Base-by-base conservation (phyloP, 2,329 filamentous ascomycete species). In the Phyllosticta paracitricarpa region DNA sequence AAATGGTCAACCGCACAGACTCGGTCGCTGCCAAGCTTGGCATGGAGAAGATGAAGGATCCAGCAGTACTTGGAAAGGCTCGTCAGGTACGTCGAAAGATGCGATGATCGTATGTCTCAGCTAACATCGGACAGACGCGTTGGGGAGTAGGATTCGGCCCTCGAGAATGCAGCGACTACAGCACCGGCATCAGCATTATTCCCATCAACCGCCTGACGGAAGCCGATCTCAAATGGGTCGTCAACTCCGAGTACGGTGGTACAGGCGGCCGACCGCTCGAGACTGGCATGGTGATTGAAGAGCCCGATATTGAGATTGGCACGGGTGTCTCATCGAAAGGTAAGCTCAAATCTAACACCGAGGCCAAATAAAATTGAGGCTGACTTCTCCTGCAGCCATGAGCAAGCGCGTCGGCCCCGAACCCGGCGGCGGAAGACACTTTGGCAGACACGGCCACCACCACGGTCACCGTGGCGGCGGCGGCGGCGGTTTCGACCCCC, bases 121-220 rank as follows among this genome's bases (percentile, higher is more conserved):
- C 35, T 28, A 54, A 61, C 54, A n/a, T 3, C 7, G 9, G 22
- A 66, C 69, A 94, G 86, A 97, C 93, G 51, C 87, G 94, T 65
- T 99, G 94, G 94, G 94, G 94, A 66, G 94, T 99, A 56, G 94
- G 94, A 17, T 99, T 97, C 70, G 94, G 94, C 2, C 94, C 94
- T 54, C 86, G 94, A 70, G 94, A 99, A 73, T 99, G 94, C 79
- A 96, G 91, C 73, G 92, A 99, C 75, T 99, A 99, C 75, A 83
- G 87, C 66, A 94, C 87, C 10, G 94, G 94, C 57, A 82, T 97
- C 74, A 97, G 92, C 73, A 79, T 96, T 60, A 97, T 99, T 65
- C 94, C 94, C 1, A 94, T 99, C 65, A 83, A 87, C 68, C 89
- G 92, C 68, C 84, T 99, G 61, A 99, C 94, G 1, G 94, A 99